Conservation (phyloP, 2,329 filamentous ascomycete species). For the Pseudodiploospora longispora region DNA sequence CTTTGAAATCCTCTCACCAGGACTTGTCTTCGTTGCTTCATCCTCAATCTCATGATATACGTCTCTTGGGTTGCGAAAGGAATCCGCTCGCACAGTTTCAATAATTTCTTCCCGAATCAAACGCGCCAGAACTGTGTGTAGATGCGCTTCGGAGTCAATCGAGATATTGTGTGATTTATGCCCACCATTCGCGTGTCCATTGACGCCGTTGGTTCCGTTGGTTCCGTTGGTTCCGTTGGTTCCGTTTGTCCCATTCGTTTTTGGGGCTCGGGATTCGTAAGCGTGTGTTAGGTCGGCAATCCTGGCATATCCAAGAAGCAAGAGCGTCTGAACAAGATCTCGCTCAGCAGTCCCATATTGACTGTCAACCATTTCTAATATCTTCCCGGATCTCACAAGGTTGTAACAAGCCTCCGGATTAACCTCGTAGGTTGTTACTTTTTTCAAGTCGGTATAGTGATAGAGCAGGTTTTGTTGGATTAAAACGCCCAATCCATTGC, state of each 20-base stretch:
- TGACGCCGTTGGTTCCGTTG: not conserved
- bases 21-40: conserved; percentile 44
- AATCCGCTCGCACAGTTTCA: conserved; percentile 50
- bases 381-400: conserved; percentile 72
- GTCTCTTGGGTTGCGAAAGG: conserved; percentile 55
- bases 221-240: conserved; percentile 3
- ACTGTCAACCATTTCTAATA: conserved; percentile 65
- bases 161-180: conserved; percentile 23
- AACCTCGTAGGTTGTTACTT: conserved; percentile 71
- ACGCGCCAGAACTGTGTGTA: conserved; percentile 43
- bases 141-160: conserved; percentile 38
- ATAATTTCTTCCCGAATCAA: conserved; percentile 60
- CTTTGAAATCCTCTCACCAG: conserved; percentile 43
- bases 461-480: conserved; percentile 83
- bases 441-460: conserved; percentile 57
- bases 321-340: conserved; percentile 64
- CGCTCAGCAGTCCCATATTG: conserved; percentile 68
- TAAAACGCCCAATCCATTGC: conserved; percentile 73
- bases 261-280: conserved; percentile 36
- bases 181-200: conserved; percentile 15
- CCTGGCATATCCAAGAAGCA: conserved; percentile 70
- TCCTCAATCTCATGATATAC: conserved; percentile 54
- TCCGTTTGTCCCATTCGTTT: conserved; percentile 25
- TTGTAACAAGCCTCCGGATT: conserved; percentile 75
- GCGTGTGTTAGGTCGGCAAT: conserved; percentile 62